Base-by-base conservation (phyloP, 2,329 filamentous ascomycete genomes). In the Cladosporium velox region DNA sequence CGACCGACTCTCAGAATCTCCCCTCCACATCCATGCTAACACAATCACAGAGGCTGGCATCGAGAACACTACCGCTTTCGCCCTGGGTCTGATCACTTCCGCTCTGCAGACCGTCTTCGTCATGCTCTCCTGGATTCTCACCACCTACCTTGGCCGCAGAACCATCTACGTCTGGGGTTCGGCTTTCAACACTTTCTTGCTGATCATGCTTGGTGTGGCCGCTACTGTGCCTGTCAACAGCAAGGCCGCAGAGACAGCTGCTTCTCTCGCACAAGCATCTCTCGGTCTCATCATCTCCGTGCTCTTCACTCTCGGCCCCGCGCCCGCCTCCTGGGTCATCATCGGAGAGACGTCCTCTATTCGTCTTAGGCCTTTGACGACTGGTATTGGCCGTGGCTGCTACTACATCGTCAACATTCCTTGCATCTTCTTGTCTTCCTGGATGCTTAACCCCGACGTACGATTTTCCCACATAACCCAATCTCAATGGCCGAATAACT, bases 121-220 rank as follows among this genome's bases (percentile, higher is more conserved):
- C 75, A 88, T 88, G 83, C 79, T 88, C 51, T 90, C 87, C 66
- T 90, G 88, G 88, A 77, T 89, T 65, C 83, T 90, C 59, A 90
- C 86, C 15, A 83, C 84, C 1, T 89, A 87, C 76, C 80, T 87
- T 63, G 87, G 87, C 73, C 84, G 87, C 66, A 87, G 87, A 63
- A 83, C 84, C 41, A 88, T 90, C 76, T 90, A 89, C 76, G 79
- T 89, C 65, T 88, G 83, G 79, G 87, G 87, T 68, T 83, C 84
- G 32, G 73, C 78, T 41, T 80, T 84, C 77, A 88, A 87, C 77
- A 78, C 79, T 62, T 70, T 73, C 44, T 81, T 89, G 70, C 79
- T 89, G 14, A 63, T 90, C 67, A 79, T 79, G 5, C 85, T 90
- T 30, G 88, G 87, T 75, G 79, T 90, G 68, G 85, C 85, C 0